Evolutionary conservation across 106 monocot species (phyloP), one percentile per base, ranked within the genome.

Genomic region (Vanilla planifolia): DNA sequence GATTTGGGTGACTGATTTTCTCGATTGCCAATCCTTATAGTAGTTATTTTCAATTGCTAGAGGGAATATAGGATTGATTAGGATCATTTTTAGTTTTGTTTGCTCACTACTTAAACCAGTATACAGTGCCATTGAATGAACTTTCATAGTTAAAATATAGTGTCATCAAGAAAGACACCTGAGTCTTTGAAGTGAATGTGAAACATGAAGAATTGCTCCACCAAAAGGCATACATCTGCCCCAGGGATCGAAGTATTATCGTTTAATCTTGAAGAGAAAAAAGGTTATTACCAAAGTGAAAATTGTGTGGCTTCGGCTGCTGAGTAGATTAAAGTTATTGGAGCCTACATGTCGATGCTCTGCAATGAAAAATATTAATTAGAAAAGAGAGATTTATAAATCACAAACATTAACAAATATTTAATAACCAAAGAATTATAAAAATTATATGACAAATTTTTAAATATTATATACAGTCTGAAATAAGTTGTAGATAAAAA

Each of bases 281-380:
- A 60, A 66, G 52, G 55, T 43, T 77, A 14, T 74, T 85, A 94
- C 89, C 89, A 94, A 68, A 8, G 89, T 89, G 71, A 95, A 95
- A 48, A 95, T 95, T 9, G 94, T 90, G 60, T 95, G 94, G 56
- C 94, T 95, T 55, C 94, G 74, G 58, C 94, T 95, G 41, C 94
- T 95, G 47, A 95, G 64, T 42, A 95, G 67, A 79, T 95, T 95
- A 61, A 95, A 90, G 46, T 95, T 95, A 74, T 86, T 95, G 46
- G 94, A 95, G 33, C 94, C 89, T 51, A 95, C 94, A 75, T 95
- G 94, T 55, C 94, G 80, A 76, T 90, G 94, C 70, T 95, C 94
- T 95, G 79, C 67, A 75, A 68, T 60, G 22, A 73, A 14, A 71
- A 43, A 59, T 11, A 55, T 33, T 13, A 48, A 43, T 62, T 10